phyloP scores from a whole-genome alignment of 805 yeast genomes.

The Ogataea haglerorum region DNA sequence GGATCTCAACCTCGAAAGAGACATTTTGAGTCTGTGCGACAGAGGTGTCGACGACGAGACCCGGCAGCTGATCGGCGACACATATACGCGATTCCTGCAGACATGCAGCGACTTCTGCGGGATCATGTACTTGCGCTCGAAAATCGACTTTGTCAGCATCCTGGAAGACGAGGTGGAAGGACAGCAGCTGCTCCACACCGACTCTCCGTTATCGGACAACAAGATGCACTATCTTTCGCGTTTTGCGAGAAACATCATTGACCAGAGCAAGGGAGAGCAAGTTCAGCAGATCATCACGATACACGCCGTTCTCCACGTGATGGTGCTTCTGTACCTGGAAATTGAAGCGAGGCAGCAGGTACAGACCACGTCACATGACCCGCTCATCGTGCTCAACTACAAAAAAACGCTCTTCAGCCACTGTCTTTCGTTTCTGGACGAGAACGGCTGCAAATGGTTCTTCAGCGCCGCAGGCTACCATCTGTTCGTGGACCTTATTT shows the following conservation, averaged over 20 bases:
- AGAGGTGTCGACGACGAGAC: not conserved
- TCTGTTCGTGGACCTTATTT: conserved; percentile 21
- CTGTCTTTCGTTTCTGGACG: conserved; percentile 19
- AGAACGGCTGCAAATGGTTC: conserved; percentile 29
- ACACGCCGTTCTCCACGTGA: conserved; percentile 30
- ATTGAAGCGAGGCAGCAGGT: conserved; percentile 23
- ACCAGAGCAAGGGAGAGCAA: conserved; percentile 12
- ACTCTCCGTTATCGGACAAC: conserved; percentile 22
- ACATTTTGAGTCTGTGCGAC: conserved; percentile 17
- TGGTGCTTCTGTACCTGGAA: conserved; percentile 28
- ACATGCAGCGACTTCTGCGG: conserved; percentile 21
- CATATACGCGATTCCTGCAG: conserved; percentile 16
- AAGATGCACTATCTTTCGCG: conserved; percentile 17
- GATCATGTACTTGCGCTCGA: conserved; percentile 27
- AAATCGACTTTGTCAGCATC: conserved; percentile 29
- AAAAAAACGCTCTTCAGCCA: conserved; percentile 15
- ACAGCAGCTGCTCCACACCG: conserved; percentile 6
- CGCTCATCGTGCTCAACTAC: conserved; percentile 10
- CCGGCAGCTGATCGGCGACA: conserved; percentile 12
- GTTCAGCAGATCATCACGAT: conserved; percentile 27
- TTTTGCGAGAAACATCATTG: conserved; percentile 17
- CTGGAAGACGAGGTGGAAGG: conserved; percentile 17
- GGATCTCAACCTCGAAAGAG: conserved; percentile 22
- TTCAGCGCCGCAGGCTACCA: conserved; percentile 30
- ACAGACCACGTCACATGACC: conserved; percentile 4